Evolutionary conservation across 305 asterid genomes (phyloP).

Genomic region (Rubia balearica): DNA sequence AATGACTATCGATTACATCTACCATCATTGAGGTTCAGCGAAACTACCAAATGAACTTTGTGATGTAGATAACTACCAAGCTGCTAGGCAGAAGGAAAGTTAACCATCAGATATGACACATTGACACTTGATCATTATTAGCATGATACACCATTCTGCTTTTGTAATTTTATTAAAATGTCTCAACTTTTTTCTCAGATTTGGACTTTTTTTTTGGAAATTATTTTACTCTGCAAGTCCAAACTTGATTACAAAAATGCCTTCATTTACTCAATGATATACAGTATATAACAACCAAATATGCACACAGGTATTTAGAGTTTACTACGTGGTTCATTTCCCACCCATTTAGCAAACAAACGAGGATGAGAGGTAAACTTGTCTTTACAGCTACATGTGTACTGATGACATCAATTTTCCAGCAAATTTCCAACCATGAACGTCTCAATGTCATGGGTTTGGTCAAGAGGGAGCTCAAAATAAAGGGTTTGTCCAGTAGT

Average conservation of each 20-base stretch:
- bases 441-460: not conserved
- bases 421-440: not conserved
- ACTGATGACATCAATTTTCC: slow-evolving; percentile 1
- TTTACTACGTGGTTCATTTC: not conserved
- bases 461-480: not conserved
- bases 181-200: not conserved
- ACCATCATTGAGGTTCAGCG: not conserved
- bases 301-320: not conserved
- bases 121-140: not conserved
- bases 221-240: not conserved
- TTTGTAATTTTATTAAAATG: not conserved
- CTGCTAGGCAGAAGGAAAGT: not conserved
- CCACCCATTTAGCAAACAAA: not conserved
- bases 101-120: not conserved
- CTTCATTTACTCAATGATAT: not conserved
- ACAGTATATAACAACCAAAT: not conserved
- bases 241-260: not conserved
- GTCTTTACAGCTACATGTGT: not conserved
- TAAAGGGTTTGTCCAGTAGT: not conserved
- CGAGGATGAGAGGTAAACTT: not conserved
- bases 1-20: not conserved
- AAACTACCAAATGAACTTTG: not conserved
- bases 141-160: not conserved
- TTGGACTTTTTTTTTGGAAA: not conserved
- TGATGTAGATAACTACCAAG: not conserved